Evolutionary conservation across 495 filamentous ascomycete species (phyloP).

Genomic region (Penicillium herquei): DNA sequence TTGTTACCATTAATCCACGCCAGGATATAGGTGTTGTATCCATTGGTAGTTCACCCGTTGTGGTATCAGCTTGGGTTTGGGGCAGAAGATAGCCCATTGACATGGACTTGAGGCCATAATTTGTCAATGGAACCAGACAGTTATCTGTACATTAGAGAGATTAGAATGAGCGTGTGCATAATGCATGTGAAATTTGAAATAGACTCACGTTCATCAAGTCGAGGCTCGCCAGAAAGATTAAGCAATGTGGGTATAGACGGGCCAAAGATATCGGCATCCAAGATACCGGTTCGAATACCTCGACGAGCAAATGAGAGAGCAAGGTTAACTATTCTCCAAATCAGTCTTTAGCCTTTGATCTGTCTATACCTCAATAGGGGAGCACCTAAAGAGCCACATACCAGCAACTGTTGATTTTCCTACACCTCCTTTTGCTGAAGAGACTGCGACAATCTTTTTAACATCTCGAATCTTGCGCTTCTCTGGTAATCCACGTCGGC

Average conservation of each 20-base stretch:
- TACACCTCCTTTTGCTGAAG: constrained; percentile 94
- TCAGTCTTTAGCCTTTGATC: not conserved
- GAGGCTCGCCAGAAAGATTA: constrained; percentile 70
- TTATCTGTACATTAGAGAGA: constrained; percentile 52
- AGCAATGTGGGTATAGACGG: constrained; percentile 91
- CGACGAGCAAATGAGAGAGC: constrained; percentile 78
- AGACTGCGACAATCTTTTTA: constrained; percentile 84
- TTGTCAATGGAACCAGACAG: constrained; percentile 82
- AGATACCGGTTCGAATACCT: constrained; percentile 77
- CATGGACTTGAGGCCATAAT: constrained; percentile 96
- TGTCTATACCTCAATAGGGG: not conserved
- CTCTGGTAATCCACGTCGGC: constrained; percentile 79
- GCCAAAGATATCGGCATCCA: constrained; percentile 96
- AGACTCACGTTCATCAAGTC: constrained; percentile 57
- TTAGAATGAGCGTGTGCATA: too few species aligned
- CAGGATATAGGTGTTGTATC: constrained; percentile 84
- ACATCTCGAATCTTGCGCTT: constrained; percentile 78
- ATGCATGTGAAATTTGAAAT: not conserved
- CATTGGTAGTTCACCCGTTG: constrained; percentile 38
- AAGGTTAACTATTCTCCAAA: constrained; percentile 67
- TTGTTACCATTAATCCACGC: constrained; percentile 97
- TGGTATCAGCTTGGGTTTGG: constrained; percentile 25
- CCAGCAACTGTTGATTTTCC: constrained; percentile 93
- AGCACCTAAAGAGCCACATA: constrained; percentile 20
- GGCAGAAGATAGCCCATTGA: constrained; percentile 92